Conservation (phyloP, 345 rosid species). For the Lagerstroemia speciosa region DNA sequence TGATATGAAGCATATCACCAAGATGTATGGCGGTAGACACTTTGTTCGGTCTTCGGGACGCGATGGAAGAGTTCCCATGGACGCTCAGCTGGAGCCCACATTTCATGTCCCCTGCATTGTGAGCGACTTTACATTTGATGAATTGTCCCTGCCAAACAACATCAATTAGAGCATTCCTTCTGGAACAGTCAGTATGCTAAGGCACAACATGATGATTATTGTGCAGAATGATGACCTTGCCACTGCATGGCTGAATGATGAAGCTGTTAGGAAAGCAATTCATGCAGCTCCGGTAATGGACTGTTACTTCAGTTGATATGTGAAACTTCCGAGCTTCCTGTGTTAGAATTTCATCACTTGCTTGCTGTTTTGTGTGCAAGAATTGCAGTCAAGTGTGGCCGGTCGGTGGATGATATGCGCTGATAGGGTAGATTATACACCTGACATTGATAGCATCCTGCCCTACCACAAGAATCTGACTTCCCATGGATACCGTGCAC, state of each 20-base stretch:
- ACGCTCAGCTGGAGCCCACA: slow-evolving; percentile 16
- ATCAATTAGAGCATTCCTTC: not conserved
- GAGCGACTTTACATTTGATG: slow-evolving; percentile 10
- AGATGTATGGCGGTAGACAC: not conserved
- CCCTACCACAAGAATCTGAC: slow-evolving; percentile 30
- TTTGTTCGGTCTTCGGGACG: slow-evolving; percentile 10
- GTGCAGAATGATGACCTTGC: slow-evolving; percentile 40
- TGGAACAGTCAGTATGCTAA: not conserved
- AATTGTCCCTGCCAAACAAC: not conserved
- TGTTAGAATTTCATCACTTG: not conserved
- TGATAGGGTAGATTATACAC: slow-evolving; percentile 1
- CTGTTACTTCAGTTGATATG: not conserved
- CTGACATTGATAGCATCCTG: slow-evolving; percentile 20
- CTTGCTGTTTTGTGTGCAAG: not conserved
- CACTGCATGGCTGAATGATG: slow-evolving; percentile 34
- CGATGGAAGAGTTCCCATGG: slow-evolving; percentile 24
- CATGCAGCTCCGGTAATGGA: slow-evolving; percentile 36
- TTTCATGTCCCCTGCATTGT: slow-evolving; percentile 25
- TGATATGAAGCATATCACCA: not conserved
- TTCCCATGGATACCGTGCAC: slow-evolving; percentile 25
- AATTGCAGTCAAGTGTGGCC: slow-evolving; percentile 9
- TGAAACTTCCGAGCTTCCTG: not conserved
- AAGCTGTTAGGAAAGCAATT: slow-evolving; percentile 34
- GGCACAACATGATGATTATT: not conserved
- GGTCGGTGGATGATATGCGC: slow-evolving; percentile 14